A percentile compares a stretch with the other conserved stretches of the same genome.
phyloP scores from a whole-genome alignment of 169 alveolate species.

The Eimeria necatrix region DNA sequence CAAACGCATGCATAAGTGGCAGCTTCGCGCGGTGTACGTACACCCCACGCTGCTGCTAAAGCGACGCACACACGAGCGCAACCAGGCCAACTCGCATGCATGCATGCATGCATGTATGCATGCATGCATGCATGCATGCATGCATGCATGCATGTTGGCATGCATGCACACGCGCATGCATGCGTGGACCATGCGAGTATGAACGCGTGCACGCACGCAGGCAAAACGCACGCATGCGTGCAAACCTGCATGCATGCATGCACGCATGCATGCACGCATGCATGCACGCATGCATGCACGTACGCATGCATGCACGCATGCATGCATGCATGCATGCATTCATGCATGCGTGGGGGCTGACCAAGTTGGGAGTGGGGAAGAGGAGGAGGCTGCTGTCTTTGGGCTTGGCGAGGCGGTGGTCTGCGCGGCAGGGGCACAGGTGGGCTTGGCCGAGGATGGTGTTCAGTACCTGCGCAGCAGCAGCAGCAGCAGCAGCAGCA shows the following conservation, averaged over 20 bases:
- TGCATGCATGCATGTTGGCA: background rate
- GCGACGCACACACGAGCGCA: no score
- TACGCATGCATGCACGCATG: background rate
- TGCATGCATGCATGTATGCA: background rate
- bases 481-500: background rate
- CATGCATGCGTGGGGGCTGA: conserved; percentile 8
- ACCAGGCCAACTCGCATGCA: background rate
- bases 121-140: background rate
- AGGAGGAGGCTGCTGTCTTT: conserved; percentile 52
- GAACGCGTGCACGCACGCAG: background rate
- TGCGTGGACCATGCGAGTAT: background rate
- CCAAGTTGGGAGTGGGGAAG: conserved; percentile 75
- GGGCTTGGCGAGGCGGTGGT: conserved; percentile 67
- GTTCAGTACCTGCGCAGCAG: background rate
- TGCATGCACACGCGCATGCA: background rate
- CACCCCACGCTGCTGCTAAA: no score
- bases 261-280: conserved; percentile 1
- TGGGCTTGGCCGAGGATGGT: conserved; percentile 75
- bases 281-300: background rate
- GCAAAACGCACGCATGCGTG: conserved; percentile 8
- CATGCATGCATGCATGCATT: background rate
- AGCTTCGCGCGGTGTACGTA: no score
- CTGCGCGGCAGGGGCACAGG: conserved; percentile 64
- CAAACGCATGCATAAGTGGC: no score
- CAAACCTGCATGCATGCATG: background rate